Percentiles rank a stretch among this genome's conserved stretches.
These are phyloP conservation scores for Suillus plorans DNA, from an alignment of 768 basidiomycete species.

Conservation along the genomic window DNA sequence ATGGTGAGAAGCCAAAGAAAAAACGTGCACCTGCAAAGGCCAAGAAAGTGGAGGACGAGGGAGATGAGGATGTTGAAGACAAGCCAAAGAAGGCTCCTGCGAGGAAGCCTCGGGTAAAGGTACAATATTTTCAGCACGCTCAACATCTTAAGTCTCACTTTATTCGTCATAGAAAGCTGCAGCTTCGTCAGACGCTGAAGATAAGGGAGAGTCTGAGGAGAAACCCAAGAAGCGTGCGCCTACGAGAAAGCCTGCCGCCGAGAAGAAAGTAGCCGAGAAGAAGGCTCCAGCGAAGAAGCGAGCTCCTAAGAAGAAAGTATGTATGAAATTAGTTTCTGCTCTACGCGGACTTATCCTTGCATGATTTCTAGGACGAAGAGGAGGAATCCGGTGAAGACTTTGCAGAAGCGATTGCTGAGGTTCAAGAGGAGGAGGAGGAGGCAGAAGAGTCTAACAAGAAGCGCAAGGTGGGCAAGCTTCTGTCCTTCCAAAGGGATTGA, in stretches of 20 bases:
- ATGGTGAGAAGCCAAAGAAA: conserved; percentile 38
- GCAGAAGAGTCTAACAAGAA: conserved; percentile 50
- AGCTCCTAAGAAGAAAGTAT: conserved; percentile 11
- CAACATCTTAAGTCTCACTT: conserved; percentile 9
- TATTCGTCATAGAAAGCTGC: conserved; percentile 24
- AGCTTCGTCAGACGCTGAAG: conserved; percentile 26
- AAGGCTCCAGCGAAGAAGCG: conserved; percentile 29
- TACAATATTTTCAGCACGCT: conserved; percentile 7
- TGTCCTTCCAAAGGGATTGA: conserved; percentile 8
- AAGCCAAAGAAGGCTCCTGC: conserved; percentile 32
- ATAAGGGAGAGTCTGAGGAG: conserved; percentile 37
- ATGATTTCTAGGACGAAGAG: conserved; percentile 26
- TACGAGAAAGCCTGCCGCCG: conserved; percentile 43
- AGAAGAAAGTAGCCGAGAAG: conserved; percentile 50
- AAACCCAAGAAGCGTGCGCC: conserved; percentile 50
- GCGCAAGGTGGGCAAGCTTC: conserved; percentile 54
- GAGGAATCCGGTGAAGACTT: conserved; percentile 50
- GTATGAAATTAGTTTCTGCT: not conserved
- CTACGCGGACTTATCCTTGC: not conserved
- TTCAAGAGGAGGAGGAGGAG: conserved; percentile 49
- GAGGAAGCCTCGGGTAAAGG: conserved; percentile 39
- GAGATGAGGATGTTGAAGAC: conserved; percentile 32
- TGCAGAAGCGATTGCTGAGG: conserved; percentile 40
- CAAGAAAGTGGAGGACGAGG: conserved; percentile 35
- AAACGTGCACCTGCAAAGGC: conserved; percentile 29